These are phyloP conservation scores for Lophiostoma macrostomum DNA, from an alignment of 495 filamentous ascomycete species.

Conservation along the genomic window DNA sequence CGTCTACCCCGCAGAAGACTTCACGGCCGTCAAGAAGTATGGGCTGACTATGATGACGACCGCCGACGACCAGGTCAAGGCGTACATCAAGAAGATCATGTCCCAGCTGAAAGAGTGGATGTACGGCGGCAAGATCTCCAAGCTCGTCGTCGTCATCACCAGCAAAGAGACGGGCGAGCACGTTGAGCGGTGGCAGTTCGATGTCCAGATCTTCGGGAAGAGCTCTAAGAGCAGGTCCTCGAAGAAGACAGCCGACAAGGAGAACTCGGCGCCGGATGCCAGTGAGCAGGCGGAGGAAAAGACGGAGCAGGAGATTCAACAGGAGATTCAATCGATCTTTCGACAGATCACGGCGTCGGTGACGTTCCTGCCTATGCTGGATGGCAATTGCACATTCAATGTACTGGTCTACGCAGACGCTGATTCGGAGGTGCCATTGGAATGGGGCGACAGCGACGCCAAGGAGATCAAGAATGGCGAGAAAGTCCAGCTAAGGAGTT, in stretches of 20 bases:
- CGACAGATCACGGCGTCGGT: slow-evolving; percentile 97
- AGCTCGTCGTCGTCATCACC: slow-evolving; percentile 93
- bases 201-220: slow-evolving; percentile 75
- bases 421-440: slow-evolving; percentile 92
- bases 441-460: slow-evolving; percentile 98
- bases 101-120: slow-evolving; percentile 95
- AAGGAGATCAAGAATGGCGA: slow-evolving; percentile 96
- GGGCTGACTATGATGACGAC: slow-evolving; percentile 98
- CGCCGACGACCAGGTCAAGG: slow-evolving; percentile 94
- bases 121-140: slow-evolving; percentile 90
- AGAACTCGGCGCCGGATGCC: slow-evolving; percentile 55
- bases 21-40: slow-evolving; percentile 98
- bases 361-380: slow-evolving; percentile 90
- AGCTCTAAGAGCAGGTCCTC: slow-evolving; percentile 51
- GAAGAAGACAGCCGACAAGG: slow-evolving; percentile 55
- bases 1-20: slow-evolving; percentile 97
- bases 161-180: slow-evolving; percentile 95
- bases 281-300: slow-evolving; percentile 58
- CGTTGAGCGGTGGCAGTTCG: slow-evolving; percentile 97
- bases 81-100: slow-evolving; percentile 99
- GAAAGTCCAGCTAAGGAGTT: slow-evolving; percentile 91
- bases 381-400: slow-evolving; percentile 95
- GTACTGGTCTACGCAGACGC: slow-evolving; percentile 97
- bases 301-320: slow-evolving; percentile 88
- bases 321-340: slow-evolving; percentile 93